Conservation (phyloP, 495 filamentous ascomycete species). For the Cercophora sp. region DNA sequence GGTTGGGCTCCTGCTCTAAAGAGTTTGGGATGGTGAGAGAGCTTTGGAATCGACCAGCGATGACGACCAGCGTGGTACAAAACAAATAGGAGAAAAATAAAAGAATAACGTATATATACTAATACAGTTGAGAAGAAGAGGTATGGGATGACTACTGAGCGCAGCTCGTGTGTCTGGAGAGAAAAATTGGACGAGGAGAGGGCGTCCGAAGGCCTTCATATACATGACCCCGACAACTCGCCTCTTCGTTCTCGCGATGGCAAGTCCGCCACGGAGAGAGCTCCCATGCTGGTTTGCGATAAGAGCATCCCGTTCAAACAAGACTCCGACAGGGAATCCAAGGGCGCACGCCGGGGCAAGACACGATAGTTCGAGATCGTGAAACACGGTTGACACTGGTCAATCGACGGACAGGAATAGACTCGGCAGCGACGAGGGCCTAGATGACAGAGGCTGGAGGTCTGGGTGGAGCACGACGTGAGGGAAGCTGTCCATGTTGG, state of each 20-base stretch:
- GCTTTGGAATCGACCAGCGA: slow-evolving; percentile 33
- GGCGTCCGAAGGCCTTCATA: slow-evolving; percentile 24
- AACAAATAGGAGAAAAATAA: slow-evolving; percentile 16
- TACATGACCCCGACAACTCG: slow-evolving; percentile 18
- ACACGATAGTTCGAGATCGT: slow-evolving; percentile 18
- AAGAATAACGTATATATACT: no score
- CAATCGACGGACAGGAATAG: neutral
- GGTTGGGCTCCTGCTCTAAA: slow-evolving; percentile 12
- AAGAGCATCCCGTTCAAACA: neutral
- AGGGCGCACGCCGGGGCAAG: no score
- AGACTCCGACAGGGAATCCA: no score
- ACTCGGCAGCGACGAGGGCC: no score
- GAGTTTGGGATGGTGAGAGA: no score
- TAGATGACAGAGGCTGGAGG: no score
- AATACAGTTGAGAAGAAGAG: no score
- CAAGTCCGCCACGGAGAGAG: slow-evolving; percentile 22
- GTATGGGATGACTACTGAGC: slow-evolving; percentile 28
- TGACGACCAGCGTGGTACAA: slow-evolving; percentile 33
- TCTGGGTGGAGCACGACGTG: slow-evolving; percentile 1
- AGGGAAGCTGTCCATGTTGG: neutral
- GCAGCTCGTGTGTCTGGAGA: slow-evolving; percentile 35
- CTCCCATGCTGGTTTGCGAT: neutral
- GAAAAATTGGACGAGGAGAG: slow-evolving; percentile 12
- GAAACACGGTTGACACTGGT: slow-evolving; percentile 31
- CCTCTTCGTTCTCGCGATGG: slow-evolving; percentile 15